These are phyloP conservation scores for Neurospora sublineolata DNA, from an alignment of 495 filamentous ascomycete genomes.

Conservation along the genomic window DNA sequence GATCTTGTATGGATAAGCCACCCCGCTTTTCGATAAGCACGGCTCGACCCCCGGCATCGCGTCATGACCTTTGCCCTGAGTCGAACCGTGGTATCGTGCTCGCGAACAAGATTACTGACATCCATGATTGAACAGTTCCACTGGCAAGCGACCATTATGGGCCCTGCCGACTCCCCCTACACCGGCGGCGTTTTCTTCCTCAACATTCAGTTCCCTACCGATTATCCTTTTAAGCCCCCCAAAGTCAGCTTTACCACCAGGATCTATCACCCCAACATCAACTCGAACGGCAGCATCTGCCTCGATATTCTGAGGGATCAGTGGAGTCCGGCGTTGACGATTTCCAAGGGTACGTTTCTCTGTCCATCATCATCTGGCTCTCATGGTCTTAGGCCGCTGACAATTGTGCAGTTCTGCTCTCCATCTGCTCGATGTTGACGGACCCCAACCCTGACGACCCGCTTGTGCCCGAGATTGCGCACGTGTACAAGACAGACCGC, in stretches of 20 bases:
- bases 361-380: not conserved
- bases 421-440: constrained; percentile 99
- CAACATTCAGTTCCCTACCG: constrained; percentile 95
- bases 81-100: not conserved
- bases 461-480: constrained; percentile 94
- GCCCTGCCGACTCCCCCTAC: constrained; percentile 95
- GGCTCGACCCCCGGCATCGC: not conserved
- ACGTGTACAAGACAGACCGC: constrained; percentile 99
- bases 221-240: constrained; percentile 99
- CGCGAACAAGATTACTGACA: constrained; percentile 19
- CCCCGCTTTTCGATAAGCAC: constrained; percentile 5
- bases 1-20: constrained; percentile 68
- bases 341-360: constrained; percentile 73
- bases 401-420: constrained; percentile 63
- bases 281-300: constrained; percentile 98
- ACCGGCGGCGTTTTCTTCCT: constrained; percentile 97
- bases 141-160: constrained; percentile 99
- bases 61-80: constrained; percentile 1
- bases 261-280: constrained; percentile 99
- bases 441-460: constrained; percentile 99
- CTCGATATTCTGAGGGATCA: constrained; percentile 96
- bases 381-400: not conserved
- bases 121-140: constrained; percentile 59
- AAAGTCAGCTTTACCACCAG: constrained; percentile 99
- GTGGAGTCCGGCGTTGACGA: constrained; percentile 97